Evolutionary conservation across 1,284 basidiomycete species (phyloP).

Genomic region (Rhodotorula sp.): DNA sequence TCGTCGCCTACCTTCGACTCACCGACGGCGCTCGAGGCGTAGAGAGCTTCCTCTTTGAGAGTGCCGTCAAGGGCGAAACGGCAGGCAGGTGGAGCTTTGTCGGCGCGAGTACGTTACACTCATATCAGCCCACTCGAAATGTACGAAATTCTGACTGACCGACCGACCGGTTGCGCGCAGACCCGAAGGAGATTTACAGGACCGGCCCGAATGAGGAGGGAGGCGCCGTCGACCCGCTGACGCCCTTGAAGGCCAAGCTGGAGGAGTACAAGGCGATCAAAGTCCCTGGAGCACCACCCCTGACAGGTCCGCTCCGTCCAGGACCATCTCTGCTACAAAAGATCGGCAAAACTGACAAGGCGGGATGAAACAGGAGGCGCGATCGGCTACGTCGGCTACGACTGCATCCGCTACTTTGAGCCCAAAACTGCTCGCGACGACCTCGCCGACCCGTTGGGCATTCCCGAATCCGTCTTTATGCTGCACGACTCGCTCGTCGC

Average conservation of each 20-base stretch:
- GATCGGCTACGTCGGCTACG: slow-evolving; percentile 96
- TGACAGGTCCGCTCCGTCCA: slow-evolving; percentile 60
- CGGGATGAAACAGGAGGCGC: slow-evolving; percentile 69
- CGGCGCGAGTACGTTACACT: slow-evolving; percentile 69
- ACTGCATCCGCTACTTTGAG: slow-evolving; percentile 95
- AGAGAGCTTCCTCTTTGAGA: slow-evolving; percentile 87
- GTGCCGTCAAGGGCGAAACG: slow-evolving; percentile 85
- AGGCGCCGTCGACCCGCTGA: slow-evolving; percentile 78
- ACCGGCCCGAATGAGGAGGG: slow-evolving; percentile 81
- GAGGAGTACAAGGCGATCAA: slow-evolving; percentile 83
- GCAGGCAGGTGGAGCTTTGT: slow-evolving; percentile 94
- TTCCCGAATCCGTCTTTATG: slow-evolving; percentile 97
- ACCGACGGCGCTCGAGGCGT: slow-evolving; percentile 77
- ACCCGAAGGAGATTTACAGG: slow-evolving; percentile 87
- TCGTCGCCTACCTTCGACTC: slow-evolving; percentile 91
- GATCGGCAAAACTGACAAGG: neutral
- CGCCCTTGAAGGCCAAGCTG: slow-evolving; percentile 80
- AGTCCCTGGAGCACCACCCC: slow-evolving; percentile 86
- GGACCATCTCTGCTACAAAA: neutral
- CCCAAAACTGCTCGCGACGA: slow-evolving; percentile 69
- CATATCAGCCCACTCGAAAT: no score
- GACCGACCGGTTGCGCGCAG: slow-evolving; percentile 52
- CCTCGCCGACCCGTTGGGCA: slow-evolving; percentile 70
- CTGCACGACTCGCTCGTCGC: slow-evolving; percentile 90
- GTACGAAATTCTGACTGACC: no score